These are phyloP conservation scores for Sclerotinia nivalis DNA, from an alignment of 2,329 filamentous ascomycete species.

Conservation along the genomic window DNA sequence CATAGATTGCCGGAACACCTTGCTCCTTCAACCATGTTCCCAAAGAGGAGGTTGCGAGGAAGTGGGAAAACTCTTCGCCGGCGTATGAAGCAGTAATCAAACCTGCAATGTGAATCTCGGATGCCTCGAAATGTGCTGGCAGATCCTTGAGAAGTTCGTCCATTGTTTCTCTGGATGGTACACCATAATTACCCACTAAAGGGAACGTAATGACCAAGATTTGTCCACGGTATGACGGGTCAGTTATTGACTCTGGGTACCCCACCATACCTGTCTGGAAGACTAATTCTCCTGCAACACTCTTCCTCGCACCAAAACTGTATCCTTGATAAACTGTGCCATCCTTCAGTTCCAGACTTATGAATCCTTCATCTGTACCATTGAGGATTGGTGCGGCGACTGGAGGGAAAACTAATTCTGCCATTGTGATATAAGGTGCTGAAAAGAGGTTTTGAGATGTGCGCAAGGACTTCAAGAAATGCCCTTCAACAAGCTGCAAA, in stretches of 20 bases:
- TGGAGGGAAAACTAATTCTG: slow-evolving; percentile 31
- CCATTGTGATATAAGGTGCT: slow-evolving; percentile 21
- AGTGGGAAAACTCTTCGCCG: slow-evolving; percentile 94
- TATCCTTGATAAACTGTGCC: slow-evolving; percentile 88
- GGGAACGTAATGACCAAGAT: slow-evolving; percentile 97
- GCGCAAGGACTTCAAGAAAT: slow-evolving; percentile 11
- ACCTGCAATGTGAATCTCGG: slow-evolving; percentile 89
- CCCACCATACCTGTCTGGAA: slow-evolving; percentile 99
- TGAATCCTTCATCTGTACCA: slow-evolving; percentile 56
- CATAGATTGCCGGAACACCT: slow-evolving; percentile 89
- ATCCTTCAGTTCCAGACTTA: slow-evolving; percentile 91
- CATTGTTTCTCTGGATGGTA: slow-evolving; percentile 80
- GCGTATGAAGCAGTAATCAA: slow-evolving; percentile 89
- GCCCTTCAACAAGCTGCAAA: slow-evolving; percentile 30
- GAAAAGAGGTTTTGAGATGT: slow-evolving; percentile 2
- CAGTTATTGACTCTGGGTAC: slow-evolving; percentile 90
- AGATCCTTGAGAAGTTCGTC: slow-evolving; percentile 84
- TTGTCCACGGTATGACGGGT: slow-evolving; percentile 86
- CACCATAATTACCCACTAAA: slow-evolving; percentile 95
- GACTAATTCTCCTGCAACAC: slow-evolving; percentile 92
- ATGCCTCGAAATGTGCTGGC: slow-evolving; percentile 90
- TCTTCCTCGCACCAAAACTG: slow-evolving; percentile 95
- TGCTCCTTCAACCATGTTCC: slow-evolving; percentile 97
- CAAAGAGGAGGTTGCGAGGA: slow-evolving; percentile 85
- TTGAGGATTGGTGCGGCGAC: slow-evolving; percentile 33